A percentile compares a stretch with the other conserved stretches of the same genome.
These are phyloP conservation scores for Isatis tinctoria DNA, from an alignment of 345 rosid genomes.

Conservation along the genomic window DNA sequence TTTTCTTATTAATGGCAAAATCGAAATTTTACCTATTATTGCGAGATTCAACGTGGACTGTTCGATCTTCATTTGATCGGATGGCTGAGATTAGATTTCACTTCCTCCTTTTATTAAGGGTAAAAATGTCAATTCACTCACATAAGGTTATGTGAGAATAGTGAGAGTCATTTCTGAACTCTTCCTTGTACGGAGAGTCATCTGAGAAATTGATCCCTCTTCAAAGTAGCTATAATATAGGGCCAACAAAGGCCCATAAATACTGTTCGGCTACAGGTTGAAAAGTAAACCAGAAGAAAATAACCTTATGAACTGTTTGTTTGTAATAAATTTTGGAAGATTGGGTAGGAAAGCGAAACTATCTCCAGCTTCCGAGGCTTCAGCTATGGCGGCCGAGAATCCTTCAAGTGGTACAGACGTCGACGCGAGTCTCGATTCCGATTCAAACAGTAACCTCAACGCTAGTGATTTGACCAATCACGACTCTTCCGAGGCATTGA, in stretches of 20 bases:
- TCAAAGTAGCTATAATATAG: background rate
- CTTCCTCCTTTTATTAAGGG: too few species aligned
- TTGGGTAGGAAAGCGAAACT: conserved; percentile 20
- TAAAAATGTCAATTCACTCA: too few species aligned
- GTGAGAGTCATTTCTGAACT: too few species aligned
- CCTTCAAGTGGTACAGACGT: conserved; percentile 32
- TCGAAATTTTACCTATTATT: too few species aligned
- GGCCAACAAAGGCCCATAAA: background rate
- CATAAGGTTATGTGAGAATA: too few species aligned
- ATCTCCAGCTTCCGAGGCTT: background rate
- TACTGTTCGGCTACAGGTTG: conserved; percentile 10
- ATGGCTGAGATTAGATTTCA: too few species aligned
- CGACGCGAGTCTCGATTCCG: conserved; percentile 22
- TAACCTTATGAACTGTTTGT: background rate
- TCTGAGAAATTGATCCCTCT: too few species aligned
- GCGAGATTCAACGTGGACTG: too few species aligned
- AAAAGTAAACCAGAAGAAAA: background rate
- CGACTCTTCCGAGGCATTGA: conserved; percentile 37
- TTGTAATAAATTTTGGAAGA: too few species aligned
- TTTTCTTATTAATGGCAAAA: too few species aligned
- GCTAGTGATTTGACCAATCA: conserved; percentile 22
- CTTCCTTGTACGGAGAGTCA: too few species aligned
- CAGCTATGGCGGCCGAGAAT: conserved; percentile 37
- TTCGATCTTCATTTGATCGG: too few species aligned
- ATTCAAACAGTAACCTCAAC: conserved; percentile 29